Base-by-base conservation (phyloP, 2,329 filamentous ascomycete genomes). In the Pseudogymnoascus sp. region DNA sequence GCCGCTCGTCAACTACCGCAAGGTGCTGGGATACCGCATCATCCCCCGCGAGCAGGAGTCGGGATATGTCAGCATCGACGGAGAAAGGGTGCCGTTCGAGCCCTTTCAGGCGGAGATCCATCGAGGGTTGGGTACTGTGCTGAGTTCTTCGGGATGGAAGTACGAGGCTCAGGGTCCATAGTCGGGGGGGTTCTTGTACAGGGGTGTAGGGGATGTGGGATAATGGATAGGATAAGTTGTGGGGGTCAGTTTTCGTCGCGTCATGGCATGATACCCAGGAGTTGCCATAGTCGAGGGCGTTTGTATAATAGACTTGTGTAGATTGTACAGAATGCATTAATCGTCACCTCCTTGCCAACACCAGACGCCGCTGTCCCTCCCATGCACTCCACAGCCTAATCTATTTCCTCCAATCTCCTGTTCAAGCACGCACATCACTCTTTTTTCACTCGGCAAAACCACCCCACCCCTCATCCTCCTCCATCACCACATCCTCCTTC, bases 21-120 rank as follows among this genome's bases (percentile, higher is more conserved):
- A 99, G 72, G 81, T 96, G 3, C 80, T 82, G n/a, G 94, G 87
- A 0, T 96, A 94, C 71, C 82, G 94, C 39, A 86, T 99, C 63
- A 85, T 86, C 3, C 94, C 94, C 0, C 84, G 82, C 59, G 75
- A 86, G 63, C 80, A 85, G 67, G 76, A 82, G 37, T 80, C 85
- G 63, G 92, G 92, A 1, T 94, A 89, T 71, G 95, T 99, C 71
- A 95, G 90, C 71, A 90, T 99, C 65, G 94, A 97, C 69, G 94
- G 94, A 35, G 94, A 99, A 74, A 81, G 82, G 59, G 79, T 95
- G 2, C 88, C 90, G 0, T 97, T 95, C 71, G 86, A 86, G 67
- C 88, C 90, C 0, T 95, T 96, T 70, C 94, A 99, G 75, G 90
- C 86, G 2, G 94, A 99, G 74, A 80, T 96, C 5, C 90, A 96